A percentile compares a stretch with the other conserved stretches of the same genome.
phyloP scores from a whole-genome alignment of 495 filamentous ascomycete species.

The Neurospora sp. region DNA sequence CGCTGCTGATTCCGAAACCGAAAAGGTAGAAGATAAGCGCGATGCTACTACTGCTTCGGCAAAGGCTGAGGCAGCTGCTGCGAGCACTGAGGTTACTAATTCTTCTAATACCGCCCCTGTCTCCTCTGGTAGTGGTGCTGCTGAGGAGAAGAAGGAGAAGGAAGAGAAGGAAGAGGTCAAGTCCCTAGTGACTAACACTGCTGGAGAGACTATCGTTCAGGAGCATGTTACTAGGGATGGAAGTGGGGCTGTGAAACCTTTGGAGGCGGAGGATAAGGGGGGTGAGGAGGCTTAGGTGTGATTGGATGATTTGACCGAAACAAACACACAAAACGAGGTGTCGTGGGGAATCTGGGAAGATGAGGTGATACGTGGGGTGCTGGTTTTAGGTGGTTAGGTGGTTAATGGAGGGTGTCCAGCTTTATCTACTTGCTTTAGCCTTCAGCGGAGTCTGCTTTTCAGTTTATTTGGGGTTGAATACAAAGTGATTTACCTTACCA shows the following conservation, averaged over 20 bases:
- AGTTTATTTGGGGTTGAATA: neutral
- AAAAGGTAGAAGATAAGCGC: neutral
- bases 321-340: no score
- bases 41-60: neutral
- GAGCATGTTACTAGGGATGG: constrained; percentile 29
- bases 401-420: neutral
- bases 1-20: neutral
- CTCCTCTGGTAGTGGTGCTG: neutral
- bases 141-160: neutral
- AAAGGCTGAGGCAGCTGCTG: neutral
- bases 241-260: neutral
- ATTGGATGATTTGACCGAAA: no score
- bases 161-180: constrained; percentile 8
- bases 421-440: neutral
- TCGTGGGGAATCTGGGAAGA: no score
- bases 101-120: neutral
- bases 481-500: neutral
- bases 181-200: constrained; percentile 44
- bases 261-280: constrained; percentile 26
- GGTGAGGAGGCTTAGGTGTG: constrained; percentile 15
- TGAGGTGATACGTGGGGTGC: neutral
- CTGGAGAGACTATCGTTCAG: constrained; percentile 42
- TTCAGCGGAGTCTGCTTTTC: neutral
- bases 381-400: neutral
- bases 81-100: neutral